These are phyloP conservation scores for Melastoma malabathricum DNA, from an alignment of 345 rosid species.

Conservation along the genomic window DNA sequence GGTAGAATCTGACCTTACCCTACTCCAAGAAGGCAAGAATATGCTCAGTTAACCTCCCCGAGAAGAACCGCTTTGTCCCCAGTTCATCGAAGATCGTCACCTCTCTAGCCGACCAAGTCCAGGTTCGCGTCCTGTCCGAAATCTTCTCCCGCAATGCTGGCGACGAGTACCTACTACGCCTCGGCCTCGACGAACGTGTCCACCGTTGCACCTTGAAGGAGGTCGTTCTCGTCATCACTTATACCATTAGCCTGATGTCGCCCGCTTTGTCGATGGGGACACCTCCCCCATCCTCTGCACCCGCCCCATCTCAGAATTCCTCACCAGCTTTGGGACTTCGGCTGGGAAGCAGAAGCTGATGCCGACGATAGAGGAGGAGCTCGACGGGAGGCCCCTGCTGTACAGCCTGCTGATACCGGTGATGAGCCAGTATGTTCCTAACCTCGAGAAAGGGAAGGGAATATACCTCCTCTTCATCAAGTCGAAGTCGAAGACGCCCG, in stretches of 20 bases:
- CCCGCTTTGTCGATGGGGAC: slow-evolving; percentile 86
- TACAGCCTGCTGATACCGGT: slow-evolving; percentile 69
- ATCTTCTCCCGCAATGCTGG: slow-evolving; percentile 76
- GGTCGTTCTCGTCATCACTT: slow-evolving; percentile 56
- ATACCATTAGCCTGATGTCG: slow-evolving; percentile 62
- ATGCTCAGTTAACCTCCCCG: slow-evolving; percentile 2
- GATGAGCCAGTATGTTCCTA: slow-evolving; percentile 56
- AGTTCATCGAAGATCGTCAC: slow-evolving; percentile 81
- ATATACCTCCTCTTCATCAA: slow-evolving; percentile 63
- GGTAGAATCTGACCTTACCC: too few species aligned
- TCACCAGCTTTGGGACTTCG: slow-evolving; percentile 97
- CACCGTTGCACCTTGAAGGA: slow-evolving; percentile 68
- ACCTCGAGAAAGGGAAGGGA: slow-evolving; percentile 64
- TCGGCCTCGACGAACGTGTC: slow-evolving; percentile 46
- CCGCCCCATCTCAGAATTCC: slow-evolving; percentile 81
- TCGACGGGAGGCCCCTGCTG: slow-evolving; percentile 45
- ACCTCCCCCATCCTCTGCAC: slow-evolving; percentile 72
- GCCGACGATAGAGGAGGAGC: slow-evolving; percentile 67
- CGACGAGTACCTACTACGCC: slow-evolving; percentile 69
- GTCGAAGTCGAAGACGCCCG: slow-evolving; percentile 56
- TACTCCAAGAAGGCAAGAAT: too few species aligned
- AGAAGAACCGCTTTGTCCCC: slow-evolving; percentile 41
- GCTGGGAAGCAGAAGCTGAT: slow-evolving; percentile 71
- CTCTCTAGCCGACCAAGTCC: slow-evolving; percentile 52
- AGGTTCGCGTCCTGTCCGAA: slow-evolving; percentile 53